Evolutionary conservation across 257 asterid genomes (phyloP), one percentile per base, ranked within the genome.

Genomic region (Lithospermum erythrorhizon): DNA sequence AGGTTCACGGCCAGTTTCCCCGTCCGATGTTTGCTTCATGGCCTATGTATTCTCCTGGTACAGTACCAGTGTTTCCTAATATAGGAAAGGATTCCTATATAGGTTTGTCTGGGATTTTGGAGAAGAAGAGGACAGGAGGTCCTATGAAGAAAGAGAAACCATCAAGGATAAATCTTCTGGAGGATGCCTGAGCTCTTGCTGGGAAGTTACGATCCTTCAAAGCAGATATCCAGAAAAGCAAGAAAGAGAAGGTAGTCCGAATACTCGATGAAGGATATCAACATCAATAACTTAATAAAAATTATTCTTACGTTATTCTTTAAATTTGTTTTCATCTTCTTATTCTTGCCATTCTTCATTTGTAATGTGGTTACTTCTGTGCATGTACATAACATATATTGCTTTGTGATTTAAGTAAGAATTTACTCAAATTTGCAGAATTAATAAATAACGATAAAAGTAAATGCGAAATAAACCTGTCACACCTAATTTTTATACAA

Each of bases 161-260:
- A 61, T 77, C 90, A 19, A 88, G 82, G 78, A 59, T 75, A 76
- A 86, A 82, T 71, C 86, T 93, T 72, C 57, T 76, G 61, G 95
- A 88, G 66, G 95, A 89, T 75, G 98, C 97, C 51, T 82, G 85
- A 53, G 95, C 89, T 55, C 97, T 93, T 65, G 98, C 97, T 54
- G 98, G 89, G 69, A 88, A 55, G 64, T 73, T 91, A 70, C 83
- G 98, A 78, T 72, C 95, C 73, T 91, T 79, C 68, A 91, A 91
- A 76, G 90, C 90, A 61, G 97, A 88, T 72, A 78, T 88, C 62
- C 95, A 81, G 74, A 89, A 88, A 72, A 61, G 86, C 77, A 91
- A 89, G 73, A 88, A 84, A 72, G 95, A 91, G 70, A 76, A 91
- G 98, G 98, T 86, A 75, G 53, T 48, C n/a, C n/a, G n/a, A n/a